Percentiles rank a stretch among this genome's conserved stretches.
phyloP scores from a whole-genome alignment of 1,284 basidiomycete genomes.

The Marasmius fiardii region DNA sequence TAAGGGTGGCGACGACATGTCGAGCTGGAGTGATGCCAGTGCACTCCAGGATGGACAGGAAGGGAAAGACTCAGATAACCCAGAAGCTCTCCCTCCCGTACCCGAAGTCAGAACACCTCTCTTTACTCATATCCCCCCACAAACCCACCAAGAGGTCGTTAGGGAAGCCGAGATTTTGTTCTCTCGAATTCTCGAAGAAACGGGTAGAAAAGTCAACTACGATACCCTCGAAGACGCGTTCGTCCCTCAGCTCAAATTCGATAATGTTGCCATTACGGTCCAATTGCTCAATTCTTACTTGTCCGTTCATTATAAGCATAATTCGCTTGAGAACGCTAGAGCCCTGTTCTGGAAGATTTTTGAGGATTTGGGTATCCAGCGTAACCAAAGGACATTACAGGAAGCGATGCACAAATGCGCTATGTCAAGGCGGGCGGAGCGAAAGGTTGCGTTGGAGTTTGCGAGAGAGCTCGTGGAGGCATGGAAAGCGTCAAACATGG shows the following conservation, averaged over 20 bases:
- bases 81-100: slow-evolving; percentile 7
- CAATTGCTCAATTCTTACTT: slow-evolving; percentile 82
- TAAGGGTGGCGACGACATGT: too few species aligned
- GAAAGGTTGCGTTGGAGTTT: slow-evolving; percentile 42
- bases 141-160: slow-evolving; percentile 71
- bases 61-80: slow-evolving; percentile 3
- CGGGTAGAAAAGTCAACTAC: slow-evolving; percentile 13
- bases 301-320: slow-evolving; percentile 70
- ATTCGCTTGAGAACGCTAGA: slow-evolving; percentile 45
- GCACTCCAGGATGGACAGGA: slow-evolving; percentile 5
- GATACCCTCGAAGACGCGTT: slow-evolving; percentile 17
- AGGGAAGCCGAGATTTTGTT: slow-evolving; percentile 74
- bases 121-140: slow-evolving; percentile 68
- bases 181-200: slow-evolving; percentile 60
- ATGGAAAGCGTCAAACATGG: slow-evolving; percentile 46
- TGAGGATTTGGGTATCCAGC: slow-evolving; percentile 34
- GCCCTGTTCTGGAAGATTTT: slow-evolving; percentile 50
- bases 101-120: slow-evolving; percentile 22
- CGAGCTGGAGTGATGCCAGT: too few species aligned
- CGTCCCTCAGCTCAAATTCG: slow-evolving; percentile 43
- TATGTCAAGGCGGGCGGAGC: slow-evolving; percentile 42
- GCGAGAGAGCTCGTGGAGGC: slow-evolving; percentile 56
- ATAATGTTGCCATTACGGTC: slow-evolving; percentile 54
- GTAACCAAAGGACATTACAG: slow-evolving; percentile 57
- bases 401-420: slow-evolving; percentile 70